A percentile compares a stretch with the other conserved stretches of the same genome.
Conservation (phyloP, 192 early-diverging fungal species). For the Entophlyctis luteolus region DNA sequence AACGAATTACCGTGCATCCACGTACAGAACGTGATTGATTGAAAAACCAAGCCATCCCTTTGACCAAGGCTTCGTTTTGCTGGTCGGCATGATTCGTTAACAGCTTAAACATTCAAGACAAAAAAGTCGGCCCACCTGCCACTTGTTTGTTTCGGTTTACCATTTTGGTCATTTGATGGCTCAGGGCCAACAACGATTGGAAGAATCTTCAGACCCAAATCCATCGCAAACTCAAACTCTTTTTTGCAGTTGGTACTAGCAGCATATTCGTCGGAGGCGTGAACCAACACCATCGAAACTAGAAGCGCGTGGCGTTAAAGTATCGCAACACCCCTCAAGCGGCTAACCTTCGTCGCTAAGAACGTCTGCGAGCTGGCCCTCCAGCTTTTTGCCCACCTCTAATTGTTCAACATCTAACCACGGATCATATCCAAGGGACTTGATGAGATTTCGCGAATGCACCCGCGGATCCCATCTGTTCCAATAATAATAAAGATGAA, state of each 20-base stretch:
- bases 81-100: neutral
- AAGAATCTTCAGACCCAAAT: constrained; percentile 4
- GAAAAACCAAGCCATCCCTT: constrained; percentile 10
- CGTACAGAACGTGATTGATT: constrained; percentile 5
- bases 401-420: constrained; percentile 21
- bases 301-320: neutral
- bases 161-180: neutral
- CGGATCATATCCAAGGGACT: neutral
- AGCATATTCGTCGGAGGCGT: constrained; percentile 8
- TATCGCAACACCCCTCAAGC: no score
- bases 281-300: constrained; percentile 1
- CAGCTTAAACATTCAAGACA: neutral
- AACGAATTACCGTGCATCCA: no score
- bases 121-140: neutral
- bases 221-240: constrained; percentile 11
- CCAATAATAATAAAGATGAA: neutral
- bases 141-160: neutral
- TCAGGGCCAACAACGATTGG: constrained; percentile 2
- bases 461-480: constrained; percentile 12
- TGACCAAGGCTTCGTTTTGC: constrained; percentile 3
- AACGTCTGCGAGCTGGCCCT: neutral
- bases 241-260: neutral
- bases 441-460: neutral
- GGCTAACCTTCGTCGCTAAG: constrained; percentile 3
- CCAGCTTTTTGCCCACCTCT: neutral